Conservation (phyloP, 768 basidiomycete genomes). For the Hygrophorus russula region DNA sequence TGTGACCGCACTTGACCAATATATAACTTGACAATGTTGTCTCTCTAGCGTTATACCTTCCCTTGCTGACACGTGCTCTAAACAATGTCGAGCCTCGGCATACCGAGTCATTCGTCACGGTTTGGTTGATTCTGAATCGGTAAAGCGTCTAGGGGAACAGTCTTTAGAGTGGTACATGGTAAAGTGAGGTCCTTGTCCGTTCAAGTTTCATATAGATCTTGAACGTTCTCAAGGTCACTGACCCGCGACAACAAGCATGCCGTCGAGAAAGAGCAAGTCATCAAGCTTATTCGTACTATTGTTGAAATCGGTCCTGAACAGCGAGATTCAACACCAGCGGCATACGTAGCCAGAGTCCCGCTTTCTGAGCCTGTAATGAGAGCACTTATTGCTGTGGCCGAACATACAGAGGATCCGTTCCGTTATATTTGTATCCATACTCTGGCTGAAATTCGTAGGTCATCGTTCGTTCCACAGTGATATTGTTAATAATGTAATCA, state of each 20-base stretch:
- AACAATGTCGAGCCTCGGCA: conserved; percentile 66
- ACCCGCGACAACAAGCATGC: conserved; percentile 75
- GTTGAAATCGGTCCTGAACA: conserved; percentile 64
- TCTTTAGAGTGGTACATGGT: conserved; percentile 86
- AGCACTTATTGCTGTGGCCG: conserved; percentile 86
- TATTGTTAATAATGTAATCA: conserved; percentile 4
- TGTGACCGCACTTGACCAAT: neutral
- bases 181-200: conserved; percentile 40
- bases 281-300: conserved; percentile 79
- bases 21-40: neutral
- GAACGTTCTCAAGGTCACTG: conserved; percentile 44
- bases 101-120: conserved; percentile 78
- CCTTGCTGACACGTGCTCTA: conserved; percentile 63
- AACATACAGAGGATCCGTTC: conserved; percentile 87
- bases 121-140: conserved; percentile 62
- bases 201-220: conserved; percentile 8
- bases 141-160: conserved; percentile 48
- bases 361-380: conserved; percentile 73
- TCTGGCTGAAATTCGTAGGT: conserved; percentile 79
- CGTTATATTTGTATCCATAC: conserved; percentile 76
- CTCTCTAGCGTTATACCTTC: conserved; percentile 57
- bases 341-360: conserved; percentile 38
- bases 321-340: conserved; percentile 30
- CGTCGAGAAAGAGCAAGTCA: conserved; percentile 84
- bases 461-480: neutral